Evolutionary conservation across 495 filamentous ascomycete genomes (phyloP), one percentile per base, ranked within the genome.

Genomic region (Xanthoparmelia taractica): DNA sequence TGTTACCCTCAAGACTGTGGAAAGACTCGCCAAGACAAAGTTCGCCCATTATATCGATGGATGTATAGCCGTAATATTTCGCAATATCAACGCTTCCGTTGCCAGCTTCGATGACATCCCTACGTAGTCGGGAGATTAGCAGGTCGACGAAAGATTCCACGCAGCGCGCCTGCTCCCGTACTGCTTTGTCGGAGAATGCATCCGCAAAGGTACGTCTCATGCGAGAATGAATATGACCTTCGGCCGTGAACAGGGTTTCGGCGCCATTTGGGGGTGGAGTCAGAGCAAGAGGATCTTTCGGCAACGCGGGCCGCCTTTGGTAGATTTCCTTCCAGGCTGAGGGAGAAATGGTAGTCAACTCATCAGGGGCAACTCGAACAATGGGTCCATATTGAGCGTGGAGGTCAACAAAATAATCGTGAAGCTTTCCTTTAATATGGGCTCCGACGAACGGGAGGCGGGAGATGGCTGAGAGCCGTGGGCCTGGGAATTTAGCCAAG

Each of bases 341-440:
- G 11, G 56, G 29, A 11, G 25, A 1, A 17, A 66, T 63, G 23
- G 54, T 69, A 6, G 64, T 67, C 3, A 64, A 73, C n/a, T 81
- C 77, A 36, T 79, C 76, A 15, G 82, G 83, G 17, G 78, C 77
- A 55, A 82, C 72, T 31, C 83, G 77, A 54, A 82, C 72, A 20
- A 82, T 67, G 17, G 75, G 68, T 0, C 78, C 80, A 64, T 81
- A 82, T 50, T 76, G 75, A 6, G 70, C 65, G 47, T 78, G 74
- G 10, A 69, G 60, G 29, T 58, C n/a, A 13, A 43, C 33, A 5
- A 66, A 40, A 15, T 37, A 48, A n/a, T 57, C 13, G 7, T 54
- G 41, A 12, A 64, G 23, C 12, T 61, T 25, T 11, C 67, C 67
- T 8, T 4, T 57, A 27, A 54, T 12, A 23, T 37, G 34, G 6